A percentile compares a stretch with the other conserved stretches of the same genome.
Evolutionary conservation across 2,329 filamentous ascomycete species (phyloP).

Genomic region (Fusarium bulbicola): DNA sequence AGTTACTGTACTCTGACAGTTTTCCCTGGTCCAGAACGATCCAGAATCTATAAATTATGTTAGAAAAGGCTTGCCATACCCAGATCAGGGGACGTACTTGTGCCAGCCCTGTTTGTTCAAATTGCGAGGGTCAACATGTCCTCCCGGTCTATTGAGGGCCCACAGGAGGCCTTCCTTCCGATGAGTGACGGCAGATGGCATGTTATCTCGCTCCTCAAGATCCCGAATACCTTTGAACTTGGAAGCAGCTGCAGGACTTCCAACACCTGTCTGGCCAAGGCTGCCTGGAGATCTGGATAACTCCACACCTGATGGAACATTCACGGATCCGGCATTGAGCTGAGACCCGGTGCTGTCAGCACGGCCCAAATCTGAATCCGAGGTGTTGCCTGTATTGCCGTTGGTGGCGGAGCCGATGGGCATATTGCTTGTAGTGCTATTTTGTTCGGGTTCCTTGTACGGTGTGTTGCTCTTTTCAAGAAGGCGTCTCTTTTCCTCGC

Average conservation of each 20-base stretch:
- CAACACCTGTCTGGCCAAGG: constrained; percentile 54
- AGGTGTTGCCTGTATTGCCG: constrained; percentile 58
- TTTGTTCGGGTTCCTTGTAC: constrained; percentile 74
- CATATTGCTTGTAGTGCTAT: constrained; percentile 52
- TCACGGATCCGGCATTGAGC: constrained; percentile 55
- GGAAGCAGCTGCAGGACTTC: constrained; percentile 61
- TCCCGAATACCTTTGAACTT: constrained; percentile 94
- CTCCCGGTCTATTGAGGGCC: constrained; percentile 91
- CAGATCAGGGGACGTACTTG: constrained; percentile 71
- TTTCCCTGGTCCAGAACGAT: constrained; percentile 97
- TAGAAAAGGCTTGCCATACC: constrained; percentile 10
- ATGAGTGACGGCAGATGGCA: constrained; percentile 63
- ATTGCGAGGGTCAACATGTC: constrained; percentile 93
- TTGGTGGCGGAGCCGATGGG: constrained; percentile 50
- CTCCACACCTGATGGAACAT: constrained; percentile 49
- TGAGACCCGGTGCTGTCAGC: constrained; percentile 80
- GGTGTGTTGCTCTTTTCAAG: constrained; percentile 86
- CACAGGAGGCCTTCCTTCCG: constrained; percentile 94
- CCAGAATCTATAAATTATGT: constrained; percentile 78
- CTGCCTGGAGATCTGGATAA: constrained; percentile 67
- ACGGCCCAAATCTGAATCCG: constrained; percentile 75
- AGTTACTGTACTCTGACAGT: constrained; percentile 97
- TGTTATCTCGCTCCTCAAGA: constrained; percentile 82
- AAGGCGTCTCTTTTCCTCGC: constrained; percentile 90
- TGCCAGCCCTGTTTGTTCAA: constrained; percentile 99